Conservation (phyloP, 208 protist genomes). For the Trypanosoma cruzi region DNA sequence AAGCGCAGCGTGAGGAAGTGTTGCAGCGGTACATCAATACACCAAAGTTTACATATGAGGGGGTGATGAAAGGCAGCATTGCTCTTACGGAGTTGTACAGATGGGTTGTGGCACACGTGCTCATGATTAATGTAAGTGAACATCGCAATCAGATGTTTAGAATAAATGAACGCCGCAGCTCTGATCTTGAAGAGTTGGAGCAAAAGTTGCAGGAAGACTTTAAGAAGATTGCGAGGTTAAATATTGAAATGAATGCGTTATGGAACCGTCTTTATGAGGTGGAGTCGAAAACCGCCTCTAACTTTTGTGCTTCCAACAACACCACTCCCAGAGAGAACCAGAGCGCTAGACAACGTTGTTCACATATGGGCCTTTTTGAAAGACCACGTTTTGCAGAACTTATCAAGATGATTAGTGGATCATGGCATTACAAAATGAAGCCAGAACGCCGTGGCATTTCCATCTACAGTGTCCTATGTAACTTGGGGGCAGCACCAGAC, state of each 20-base stretch:
- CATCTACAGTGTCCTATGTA: conserved; percentile 15
- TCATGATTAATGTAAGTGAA: conserved; percentile 32
- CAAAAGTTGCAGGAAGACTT: conserved; percentile 20
- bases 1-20: conserved; percentile 26
- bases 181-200: conserved; percentile 27
- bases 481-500: background rate
- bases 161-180: conserved; percentile 16
- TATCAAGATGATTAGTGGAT: background rate
- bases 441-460: conserved; percentile 5
- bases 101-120: conserved; percentile 56
- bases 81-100: conserved; percentile 55
- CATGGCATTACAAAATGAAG: background rate
- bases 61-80: conserved; percentile 55
- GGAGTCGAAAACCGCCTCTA: background rate
- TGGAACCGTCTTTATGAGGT: conserved; percentile 4
- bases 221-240: background rate
- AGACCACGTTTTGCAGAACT: background rate
- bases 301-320: background rate
- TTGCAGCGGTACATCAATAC: conserved; percentile 35
- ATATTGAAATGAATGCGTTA: background rate
- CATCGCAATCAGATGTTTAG: conserved; percentile 7
- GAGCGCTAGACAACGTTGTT: background rate
- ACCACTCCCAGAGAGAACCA: background rate
- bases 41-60: conserved; percentile 50
- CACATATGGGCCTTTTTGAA: background rate